A percentile compares a stretch with the other conserved stretches of the same genome.
phyloP scores from a whole-genome alignment of 2,329 filamentous ascomycete genomes.

The Trichoderma sp. region DNA sequence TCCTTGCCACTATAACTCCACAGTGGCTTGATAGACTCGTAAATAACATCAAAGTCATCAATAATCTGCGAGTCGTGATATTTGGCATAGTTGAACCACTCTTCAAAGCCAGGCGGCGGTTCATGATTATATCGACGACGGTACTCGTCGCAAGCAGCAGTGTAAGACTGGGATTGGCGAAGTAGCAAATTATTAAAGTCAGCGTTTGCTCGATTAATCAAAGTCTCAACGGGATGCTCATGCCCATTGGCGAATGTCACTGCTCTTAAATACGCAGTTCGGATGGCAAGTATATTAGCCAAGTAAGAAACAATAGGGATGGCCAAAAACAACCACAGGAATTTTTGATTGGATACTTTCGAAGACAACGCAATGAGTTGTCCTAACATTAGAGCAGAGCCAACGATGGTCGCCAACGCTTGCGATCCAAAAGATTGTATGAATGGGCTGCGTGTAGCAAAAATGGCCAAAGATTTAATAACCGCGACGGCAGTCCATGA shows the following conservation, averaged over 20 bases:
- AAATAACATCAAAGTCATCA: constrained; percentile 65
- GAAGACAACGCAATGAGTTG: constrained; percentile 40
- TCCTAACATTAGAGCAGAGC: constrained; percentile 36
- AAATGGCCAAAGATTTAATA: constrained; percentile 39
- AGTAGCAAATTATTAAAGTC: constrained; percentile 37
- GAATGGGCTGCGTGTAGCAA: constrained; percentile 35
- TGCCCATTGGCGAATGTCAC: constrained; percentile 2
- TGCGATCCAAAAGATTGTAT: constrained; percentile 32
- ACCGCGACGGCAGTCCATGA: constrained; percentile 38
- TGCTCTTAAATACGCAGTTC: constrained; percentile 21
- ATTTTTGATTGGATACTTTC: constrained; percentile 30
- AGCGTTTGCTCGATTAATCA: constrained; percentile 35
- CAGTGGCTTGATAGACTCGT: constrained; percentile 44
- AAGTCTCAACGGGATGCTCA: constrained; percentile 41
- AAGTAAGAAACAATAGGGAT: constrained; percentile 38
- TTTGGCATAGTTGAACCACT: constrained; percentile 75
- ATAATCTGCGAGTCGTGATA: constrained; percentile 63
- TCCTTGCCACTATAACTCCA: constrained; percentile 41
- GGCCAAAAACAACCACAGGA: constrained; percentile 38
- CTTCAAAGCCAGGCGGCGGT: constrained; percentile 77
- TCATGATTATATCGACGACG: constrained; percentile 56
- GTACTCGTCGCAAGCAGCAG: constrained; percentile 46
- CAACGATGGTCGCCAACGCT: constrained; percentile 32
- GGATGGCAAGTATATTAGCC: constrained; percentile 33
- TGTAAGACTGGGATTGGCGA: constrained; percentile 44